Evolutionary conservation across 441 rosid genomes (phyloP), one percentile per base, ranked within the genome.

Genomic region (Capsella rubella): DNA sequence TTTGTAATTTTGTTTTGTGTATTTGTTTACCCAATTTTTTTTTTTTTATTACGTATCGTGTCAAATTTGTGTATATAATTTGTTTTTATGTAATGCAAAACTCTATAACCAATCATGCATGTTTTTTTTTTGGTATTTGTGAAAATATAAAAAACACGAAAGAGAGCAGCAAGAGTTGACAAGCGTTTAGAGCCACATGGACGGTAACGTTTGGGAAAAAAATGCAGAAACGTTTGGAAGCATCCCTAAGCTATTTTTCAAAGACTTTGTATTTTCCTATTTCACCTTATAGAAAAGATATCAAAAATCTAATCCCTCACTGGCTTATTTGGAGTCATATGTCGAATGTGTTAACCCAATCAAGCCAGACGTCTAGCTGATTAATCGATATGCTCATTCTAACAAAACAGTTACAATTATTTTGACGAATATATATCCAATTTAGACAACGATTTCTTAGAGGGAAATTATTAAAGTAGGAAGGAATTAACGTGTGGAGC

Each of bases 371-470:
- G 21, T 42, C 53, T 40, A 53, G 39, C 16, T 40, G 42, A 8
- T 32, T n/a, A 40, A 67, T 10, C 29, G 29, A 39, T 39, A 55
- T 31, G 31, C 25, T 31, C 34, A 43, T 29, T 42, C 29, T 29
- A 16, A 12, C 40, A 11, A 59, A 68, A 28, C 16, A 18, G 14
- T 14, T 32, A 60, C 31, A 37, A 5, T 18, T 18, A 18, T 9
- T 15, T 51, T 35, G 21, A 49, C 21, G 21, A 18, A 18, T 71
- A 51, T 15, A 39, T 50, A 60, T 39, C 5, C 3, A 52, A 29
- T 8, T 39, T 56, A 50, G 15, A 8, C 18, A 66, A 66, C 11
- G n/a, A 49, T 29, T 18, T 73, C 8, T 73, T 64, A 39, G 59
- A 29, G 39, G 43, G 43, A 29, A 52, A 21, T 18, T 18, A 18